A percentile compares a stretch with the other conserved stretches of the same genome.
phyloP scores from a whole-genome alignment of 129 eudicot genomes.

The Lactuca saligna region DNA sequence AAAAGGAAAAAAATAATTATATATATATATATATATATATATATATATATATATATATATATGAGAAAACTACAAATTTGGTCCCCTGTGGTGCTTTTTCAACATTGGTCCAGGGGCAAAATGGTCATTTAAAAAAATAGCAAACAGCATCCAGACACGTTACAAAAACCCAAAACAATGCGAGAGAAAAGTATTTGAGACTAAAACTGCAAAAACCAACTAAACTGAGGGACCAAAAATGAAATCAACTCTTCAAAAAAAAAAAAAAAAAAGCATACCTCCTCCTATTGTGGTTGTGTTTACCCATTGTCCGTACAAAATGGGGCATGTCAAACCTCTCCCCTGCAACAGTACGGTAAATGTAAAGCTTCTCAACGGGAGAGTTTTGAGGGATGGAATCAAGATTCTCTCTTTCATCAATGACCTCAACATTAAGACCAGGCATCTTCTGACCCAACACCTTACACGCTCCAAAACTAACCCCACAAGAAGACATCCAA shows the following conservation, averaged over 20 bases:
- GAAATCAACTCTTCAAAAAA: not conserved
- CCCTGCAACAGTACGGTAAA: conserved; percentile 81
- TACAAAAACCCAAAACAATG: no score
- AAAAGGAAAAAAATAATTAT: no score
- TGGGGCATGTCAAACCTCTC: conserved; percentile 73
- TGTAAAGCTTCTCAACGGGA: conserved; percentile 78
- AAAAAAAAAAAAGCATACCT: conserved; percentile 30
- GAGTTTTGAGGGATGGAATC: conserved; percentile 56
- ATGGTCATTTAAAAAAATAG: no score
- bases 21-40: no score
- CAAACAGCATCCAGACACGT: no score
- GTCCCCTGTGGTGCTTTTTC: no score
- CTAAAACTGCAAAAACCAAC: not conserved
- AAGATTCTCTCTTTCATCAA: conserved; percentile 78
- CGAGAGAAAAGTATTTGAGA: no score
- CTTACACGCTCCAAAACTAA: conserved; percentile 87
- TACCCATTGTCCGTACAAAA: conserved; percentile 71
- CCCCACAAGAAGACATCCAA: conserved; percentile 98
- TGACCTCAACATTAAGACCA: conserved; percentile 86
- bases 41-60: no score
- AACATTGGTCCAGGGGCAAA: no score
- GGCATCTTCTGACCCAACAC: conserved; percentile 78
- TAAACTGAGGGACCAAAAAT: not conserved
- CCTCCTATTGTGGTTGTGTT: conserved; percentile 27
- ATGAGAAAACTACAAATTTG: no score